Conservation (phyloP, 768 basidiomycete genomes). For the Coprinellus aureogranulatus region DNA sequence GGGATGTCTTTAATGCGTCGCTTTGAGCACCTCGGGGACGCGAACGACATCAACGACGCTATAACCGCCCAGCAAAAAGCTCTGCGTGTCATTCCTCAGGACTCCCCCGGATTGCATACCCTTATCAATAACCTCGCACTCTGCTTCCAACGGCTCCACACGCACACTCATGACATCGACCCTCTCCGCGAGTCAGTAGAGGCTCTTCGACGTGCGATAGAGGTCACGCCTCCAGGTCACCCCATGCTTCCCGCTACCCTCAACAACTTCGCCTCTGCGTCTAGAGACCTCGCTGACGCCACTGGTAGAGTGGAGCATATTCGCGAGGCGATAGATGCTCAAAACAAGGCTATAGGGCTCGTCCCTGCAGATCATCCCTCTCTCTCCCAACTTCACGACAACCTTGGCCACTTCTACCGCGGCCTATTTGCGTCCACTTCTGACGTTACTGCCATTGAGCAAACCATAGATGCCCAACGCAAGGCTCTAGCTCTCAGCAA, state of each 20-base stretch:
- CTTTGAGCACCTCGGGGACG: slow-evolving; percentile 2
- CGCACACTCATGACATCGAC: slow-evolving; percentile 3
- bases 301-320: not conserved
- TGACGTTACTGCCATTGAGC: not conserved
- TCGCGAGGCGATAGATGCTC: slow-evolving; percentile 13
- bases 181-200: slow-evolving; percentile 13
- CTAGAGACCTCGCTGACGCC: not conserved
- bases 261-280: slow-evolving; percentile 8
- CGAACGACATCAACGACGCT: slow-evolving; percentile 24
- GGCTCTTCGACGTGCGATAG: slow-evolving; percentile 7
- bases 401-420: not conserved
- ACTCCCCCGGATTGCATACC: not conserved
- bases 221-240: slow-evolving; percentile 7
- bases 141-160: slow-evolving; percentile 10
- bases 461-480: not conserved
- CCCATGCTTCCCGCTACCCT: slow-evolving; percentile 1
- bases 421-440: slow-evolving; percentile 10
- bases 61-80: slow-evolving; percentile 6
- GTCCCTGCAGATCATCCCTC: slow-evolving; percentile 15
- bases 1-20: slow-evolving; percentile 12
- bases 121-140: slow-evolving; percentile 10
- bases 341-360: slow-evolving; percentile 17
- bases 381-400: not conserved
- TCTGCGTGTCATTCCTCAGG: not conserved
- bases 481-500: not conserved